phyloP scores from a whole-genome alignment of 2,329 filamentous ascomycete species.

The Graphilbum ipis-grandicollis region DNA sequence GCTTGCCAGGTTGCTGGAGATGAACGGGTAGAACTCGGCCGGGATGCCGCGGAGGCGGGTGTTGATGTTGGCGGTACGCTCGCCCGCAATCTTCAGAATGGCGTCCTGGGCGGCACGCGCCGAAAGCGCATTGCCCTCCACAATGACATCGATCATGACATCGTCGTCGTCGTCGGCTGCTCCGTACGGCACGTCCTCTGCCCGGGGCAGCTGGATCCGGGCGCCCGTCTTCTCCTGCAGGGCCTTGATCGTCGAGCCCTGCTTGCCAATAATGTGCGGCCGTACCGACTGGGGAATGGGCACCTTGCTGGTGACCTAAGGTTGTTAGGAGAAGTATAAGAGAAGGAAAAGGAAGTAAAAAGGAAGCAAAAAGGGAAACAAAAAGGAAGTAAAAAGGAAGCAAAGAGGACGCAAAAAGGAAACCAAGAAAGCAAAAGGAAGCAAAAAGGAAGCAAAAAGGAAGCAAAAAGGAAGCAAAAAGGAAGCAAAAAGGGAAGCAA shows the following conservation, averaged over 20 bases:
- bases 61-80: conserved; percentile 68
- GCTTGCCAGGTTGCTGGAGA: conserved; percentile 29
- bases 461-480: no score
- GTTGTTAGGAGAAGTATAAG: neutral
- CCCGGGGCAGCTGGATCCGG: conserved; percentile 74
- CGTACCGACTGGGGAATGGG: conserved; percentile 70
- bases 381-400: neutral
- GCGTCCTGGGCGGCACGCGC: conserved; percentile 69
- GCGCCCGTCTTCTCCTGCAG: conserved; percentile 83
- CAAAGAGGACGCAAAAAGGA: conserved; percentile 15
- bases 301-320: conserved; percentile 41
- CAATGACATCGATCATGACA: conserved; percentile 63
- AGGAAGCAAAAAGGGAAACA: neutral
- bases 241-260: conserved; percentile 75
- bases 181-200: conserved; percentile 41
- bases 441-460: neutral
- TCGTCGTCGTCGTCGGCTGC: conserved; percentile 62
- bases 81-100: conserved; percentile 74
- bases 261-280: conserved; percentile 82
- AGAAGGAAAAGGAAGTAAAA: neutral
- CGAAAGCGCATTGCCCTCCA: conserved; percentile 83
- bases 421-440: neutral
- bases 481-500: neutral
- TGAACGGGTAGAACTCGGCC: conserved; percentile 87
- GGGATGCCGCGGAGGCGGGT: conserved; percentile 71